phyloP scores from a whole-genome alignment of 345 rosid species.

The Populus davidiana region DNA sequence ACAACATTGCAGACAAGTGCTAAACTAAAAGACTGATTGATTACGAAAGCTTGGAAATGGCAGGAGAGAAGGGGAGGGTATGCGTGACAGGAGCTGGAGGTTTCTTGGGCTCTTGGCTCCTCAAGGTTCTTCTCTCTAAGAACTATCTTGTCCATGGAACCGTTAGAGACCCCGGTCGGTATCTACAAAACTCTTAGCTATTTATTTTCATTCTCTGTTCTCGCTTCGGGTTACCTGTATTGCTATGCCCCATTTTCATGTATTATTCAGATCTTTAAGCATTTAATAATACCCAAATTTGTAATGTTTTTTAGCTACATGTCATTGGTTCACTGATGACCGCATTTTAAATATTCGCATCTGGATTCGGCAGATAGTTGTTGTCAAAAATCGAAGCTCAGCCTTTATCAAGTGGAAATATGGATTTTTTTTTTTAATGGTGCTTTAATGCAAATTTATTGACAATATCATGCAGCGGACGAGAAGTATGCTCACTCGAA shows the following conservation, averaged over 20 bases:
- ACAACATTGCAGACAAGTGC: too few relatives aligned
- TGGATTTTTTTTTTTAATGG: not conserved
- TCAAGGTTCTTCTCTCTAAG: conserved; percentile 53
- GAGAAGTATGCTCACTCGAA: conserved; percentile 52
- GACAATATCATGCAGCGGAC: conserved; percentile 26
- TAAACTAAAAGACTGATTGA: too few relatives aligned
- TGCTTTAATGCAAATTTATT: not conserved
- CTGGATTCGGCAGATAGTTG: not conserved
- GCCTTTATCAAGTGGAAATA: too few relatives aligned
- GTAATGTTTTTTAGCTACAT: not conserved
- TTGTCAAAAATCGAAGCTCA: not conserved
- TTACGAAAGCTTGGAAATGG: conserved; percentile 21
- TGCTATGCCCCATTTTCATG: not conserved
- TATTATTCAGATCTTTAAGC: not conserved
- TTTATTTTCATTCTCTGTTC: not conserved
- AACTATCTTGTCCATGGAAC: conserved; percentile 39
- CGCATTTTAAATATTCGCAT: not conserved
- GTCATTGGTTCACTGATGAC: not conserved
- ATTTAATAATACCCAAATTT: not conserved
- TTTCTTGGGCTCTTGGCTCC: conserved; percentile 59
- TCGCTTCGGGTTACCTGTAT: not conserved
- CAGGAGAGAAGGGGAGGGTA: conserved; percentile 34
- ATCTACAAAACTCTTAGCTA: not conserved
- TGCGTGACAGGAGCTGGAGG: conserved; percentile 84
- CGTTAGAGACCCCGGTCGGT: conserved; percentile 48